A percentile compares a stretch with the other conserved stretches of the same genome.
phyloP scores from a whole-genome alignment of 2,329 filamentous ascomycete genomes.

The Curvularia hawaiiensis region DNA sequence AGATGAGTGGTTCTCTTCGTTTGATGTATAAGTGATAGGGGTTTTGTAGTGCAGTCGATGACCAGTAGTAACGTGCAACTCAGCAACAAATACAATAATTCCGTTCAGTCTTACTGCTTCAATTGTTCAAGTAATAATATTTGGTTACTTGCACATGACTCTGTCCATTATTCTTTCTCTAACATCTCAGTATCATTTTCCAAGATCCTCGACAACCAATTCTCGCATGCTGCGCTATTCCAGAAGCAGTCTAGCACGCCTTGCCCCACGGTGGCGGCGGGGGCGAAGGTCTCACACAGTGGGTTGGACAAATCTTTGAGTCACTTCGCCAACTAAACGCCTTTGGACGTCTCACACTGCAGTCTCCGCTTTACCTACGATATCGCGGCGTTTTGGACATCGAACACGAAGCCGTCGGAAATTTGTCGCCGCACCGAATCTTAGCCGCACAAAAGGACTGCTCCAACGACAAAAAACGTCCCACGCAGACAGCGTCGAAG shows the following conservation, averaged over 20 bases:
- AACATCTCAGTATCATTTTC: neutral
- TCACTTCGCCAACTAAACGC: slow-evolving; percentile 17
- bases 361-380: slow-evolving; percentile 1
- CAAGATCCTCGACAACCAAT: neutral
- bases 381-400: neutral
- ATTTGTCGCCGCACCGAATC: neutral
- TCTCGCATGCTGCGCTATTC: neutral
- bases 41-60: neutral
- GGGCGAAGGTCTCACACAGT: slow-evolving; percentile 19
- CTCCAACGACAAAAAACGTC: neutral
- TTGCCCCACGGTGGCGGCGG: slow-evolving; percentile 23
- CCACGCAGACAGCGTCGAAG: neutral
- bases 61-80: neutral
- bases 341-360: neutral
- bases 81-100: neutral
- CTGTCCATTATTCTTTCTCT: neutral
- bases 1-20: neutral
- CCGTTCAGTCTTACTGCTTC: neutral
- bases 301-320: slow-evolving; percentile 37
- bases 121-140: neutral
- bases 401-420: neutral
- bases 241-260: slow-evolving; percentile 3
- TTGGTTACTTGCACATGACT: neutral
- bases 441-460: neutral
- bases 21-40: neutral